Evolutionary conservation across 495 filamentous ascomycete genomes (phyloP), one percentile per base, ranked within the genome.

Genomic region (Penicillium diatomitis): DNA sequence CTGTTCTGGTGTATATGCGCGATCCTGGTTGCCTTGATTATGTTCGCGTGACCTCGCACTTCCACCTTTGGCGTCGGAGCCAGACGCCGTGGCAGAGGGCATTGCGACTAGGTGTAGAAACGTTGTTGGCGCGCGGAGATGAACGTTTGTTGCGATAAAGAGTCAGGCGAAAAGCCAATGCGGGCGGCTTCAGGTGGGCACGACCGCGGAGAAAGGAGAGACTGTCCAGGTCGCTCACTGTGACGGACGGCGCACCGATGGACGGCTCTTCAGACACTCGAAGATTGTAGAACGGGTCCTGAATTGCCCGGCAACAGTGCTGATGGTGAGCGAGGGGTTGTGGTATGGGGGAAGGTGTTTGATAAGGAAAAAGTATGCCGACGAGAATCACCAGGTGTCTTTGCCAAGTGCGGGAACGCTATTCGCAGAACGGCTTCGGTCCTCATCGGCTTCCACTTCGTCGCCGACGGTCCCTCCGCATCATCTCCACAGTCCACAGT

Each of bases 21-120:
- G 84, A 41, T 88, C 86, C 63, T 91, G 86, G 64, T 90, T 95
- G 51, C 92, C 92, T 59, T 97, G 90, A 60, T 92, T 90, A 69
- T 97, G 92, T 32, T 88, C 82, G 50, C 87, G 84, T 61, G 76
- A 79, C 66, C 84, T 84, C 41, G 87, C 78, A 37, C 77, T 70
- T 47, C 59, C 64, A 33, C 82, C 80, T 58, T 78, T 58, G 66
- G 78, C 71, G 57, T 90, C 82, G 44, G 81, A 76, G 54, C 88
- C 87, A 47, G 85, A 85, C 48, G 90, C 74, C 58, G 79, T 83
- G 52, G 87, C 85, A 55, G 82, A 83, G 50, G 87, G 80, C 90
- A 95, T 94, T 58, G 60, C 67, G 58, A 54, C 44, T 32, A 43
- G 49, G 7, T 12, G 12, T 46, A 11, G 8, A 39, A 46, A 33